These are phyloP conservation scores for Wallacemonas sp. DNA, from an alignment of 208 protist genomes.

Conservation along the genomic window DNA sequence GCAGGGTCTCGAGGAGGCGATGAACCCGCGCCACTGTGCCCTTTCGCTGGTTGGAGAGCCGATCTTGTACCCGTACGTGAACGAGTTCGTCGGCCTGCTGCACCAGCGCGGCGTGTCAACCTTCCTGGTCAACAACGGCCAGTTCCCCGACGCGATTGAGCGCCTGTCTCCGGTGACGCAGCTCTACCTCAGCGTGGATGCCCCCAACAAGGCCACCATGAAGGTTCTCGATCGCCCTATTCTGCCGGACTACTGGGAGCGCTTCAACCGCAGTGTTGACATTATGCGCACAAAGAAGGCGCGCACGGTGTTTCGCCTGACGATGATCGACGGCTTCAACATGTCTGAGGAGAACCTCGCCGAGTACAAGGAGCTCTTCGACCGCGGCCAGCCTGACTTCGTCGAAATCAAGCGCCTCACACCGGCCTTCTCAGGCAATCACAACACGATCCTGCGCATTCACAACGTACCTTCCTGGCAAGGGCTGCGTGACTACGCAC, in stretches of 20 bases:
- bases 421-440: slow-evolving; percentile 86
- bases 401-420: slow-evolving; percentile 95
- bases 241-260: slow-evolving; percentile 93
- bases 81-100: slow-evolving; percentile 82
- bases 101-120: slow-evolving; percentile 86
- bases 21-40: slow-evolving; percentile 90
- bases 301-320: slow-evolving; percentile 96
- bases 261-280: slow-evolving; percentile 91
- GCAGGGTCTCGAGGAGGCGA: slow-evolving; percentile 76
- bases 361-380: slow-evolving; percentile 91
- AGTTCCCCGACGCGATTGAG: slow-evolving; percentile 84
- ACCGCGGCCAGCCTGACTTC: slow-evolving; percentile 87
- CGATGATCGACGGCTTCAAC: slow-evolving; percentile 96
- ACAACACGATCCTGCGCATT: slow-evolving; percentile 82
- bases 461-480: slow-evolving; percentile 93
- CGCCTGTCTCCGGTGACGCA: slow-evolving; percentile 85
- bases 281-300: slow-evolving; percentile 83
- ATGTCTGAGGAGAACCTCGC: slow-evolving; percentile 77
- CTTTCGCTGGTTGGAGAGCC: slow-evolving; percentile 95
- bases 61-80: slow-evolving; percentile 95
- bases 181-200: slow-evolving; percentile 95
- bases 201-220: slow-evolving; percentile 86
- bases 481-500: slow-evolving; percentile 75
- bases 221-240: slow-evolving; percentile 91
- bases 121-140: slow-evolving; percentile 94